phyloP scores from a whole-genome alignment of 1,284 basidiomycete genomes.

The Xerocomus cyaneibrunnescens region DNA sequence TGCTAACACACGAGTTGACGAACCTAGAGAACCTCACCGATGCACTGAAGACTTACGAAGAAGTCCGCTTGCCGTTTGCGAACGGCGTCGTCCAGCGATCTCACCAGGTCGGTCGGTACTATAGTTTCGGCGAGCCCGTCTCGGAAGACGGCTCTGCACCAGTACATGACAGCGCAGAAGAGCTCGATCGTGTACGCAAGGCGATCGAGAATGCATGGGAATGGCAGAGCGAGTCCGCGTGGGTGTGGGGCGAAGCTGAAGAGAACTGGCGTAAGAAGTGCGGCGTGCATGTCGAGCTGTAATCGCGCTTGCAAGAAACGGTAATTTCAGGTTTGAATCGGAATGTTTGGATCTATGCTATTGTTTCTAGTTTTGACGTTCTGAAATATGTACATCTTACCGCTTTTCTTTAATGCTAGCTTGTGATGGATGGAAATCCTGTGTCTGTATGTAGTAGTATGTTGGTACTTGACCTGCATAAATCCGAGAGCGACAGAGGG shows the following conservation, averaged over 20 bases:
- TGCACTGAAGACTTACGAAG: slow-evolving; percentile 34
- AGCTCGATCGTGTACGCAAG: slow-evolving; percentile 11
- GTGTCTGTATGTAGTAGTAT: too few relatives aligned
- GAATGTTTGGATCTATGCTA: too few relatives aligned
- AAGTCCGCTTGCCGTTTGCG: slow-evolving; percentile 33
- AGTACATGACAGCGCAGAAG: background rate
- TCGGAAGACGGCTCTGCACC: background rate
- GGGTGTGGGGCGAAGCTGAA: slow-evolving; percentile 18
- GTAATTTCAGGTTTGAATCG: background rate
- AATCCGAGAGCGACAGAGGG: too few relatives aligned
- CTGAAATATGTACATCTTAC: too few relatives aligned
- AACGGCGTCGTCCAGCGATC: slow-evolving; percentile 12
- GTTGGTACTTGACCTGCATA: too few relatives aligned
- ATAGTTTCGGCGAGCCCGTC: slow-evolving; percentile 2
- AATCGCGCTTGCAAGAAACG: background rate
- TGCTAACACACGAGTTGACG: slow-evolving; percentile 31
- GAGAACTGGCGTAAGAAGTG: slow-evolving; percentile 10
- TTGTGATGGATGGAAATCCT: too few relatives aligned
- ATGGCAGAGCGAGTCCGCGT: slow-evolving; percentile 17
- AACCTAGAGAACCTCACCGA: slow-evolving; percentile 21
- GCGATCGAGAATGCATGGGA: slow-evolving; percentile 20
- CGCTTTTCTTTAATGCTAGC: too few relatives aligned
- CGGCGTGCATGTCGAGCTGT: background rate
- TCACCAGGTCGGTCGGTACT: background rate
- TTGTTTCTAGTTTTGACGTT: too few relatives aligned